Conservation (phyloP, 75 land plant species). For the Cupressus sempervirens region DNA sequence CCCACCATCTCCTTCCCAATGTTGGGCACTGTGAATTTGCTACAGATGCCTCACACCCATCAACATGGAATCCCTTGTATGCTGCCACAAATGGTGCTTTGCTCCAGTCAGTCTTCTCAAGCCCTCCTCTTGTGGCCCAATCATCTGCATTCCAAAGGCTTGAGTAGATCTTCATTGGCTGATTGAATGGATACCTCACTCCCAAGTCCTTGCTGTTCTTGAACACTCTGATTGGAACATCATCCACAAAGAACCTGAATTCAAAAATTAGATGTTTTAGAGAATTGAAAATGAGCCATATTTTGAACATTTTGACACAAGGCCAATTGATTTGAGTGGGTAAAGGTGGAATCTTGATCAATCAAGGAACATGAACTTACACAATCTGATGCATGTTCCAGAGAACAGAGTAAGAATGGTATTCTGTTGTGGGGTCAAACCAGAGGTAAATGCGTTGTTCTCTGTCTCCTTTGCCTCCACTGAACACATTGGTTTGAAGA, state of each 20-base stretch:
- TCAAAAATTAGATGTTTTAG: neutral
- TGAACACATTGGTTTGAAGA: slow-evolving; percentile 70
- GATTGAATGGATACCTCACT: slow-evolving; percentile 34
- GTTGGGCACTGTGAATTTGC: slow-evolving; percentile 30
- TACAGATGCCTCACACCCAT: slow-evolving; percentile 47
- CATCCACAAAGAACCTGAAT: slow-evolving; percentile 45
- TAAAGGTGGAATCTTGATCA: neutral
- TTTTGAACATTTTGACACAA: neutral
- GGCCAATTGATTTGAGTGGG: neutral
- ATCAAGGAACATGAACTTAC: slow-evolving; percentile 26
- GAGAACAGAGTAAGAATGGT: slow-evolving; percentile 52
- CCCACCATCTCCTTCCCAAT: slow-evolving; percentile 45
- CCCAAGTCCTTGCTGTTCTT: slow-evolving; percentile 44
- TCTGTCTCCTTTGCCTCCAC: slow-evolving; percentile 61
- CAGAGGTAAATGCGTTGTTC: slow-evolving; percentile 74
- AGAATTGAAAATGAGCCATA: neutral
- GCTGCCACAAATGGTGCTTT: slow-evolving; percentile 38
- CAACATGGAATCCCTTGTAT: slow-evolving; percentile 33
- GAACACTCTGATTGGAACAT: slow-evolving; percentile 44
- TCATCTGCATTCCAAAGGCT: slow-evolving; percentile 59
- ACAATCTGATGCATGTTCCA: slow-evolving; percentile 62
- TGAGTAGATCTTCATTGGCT: slow-evolving; percentile 51
- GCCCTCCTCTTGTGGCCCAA: slow-evolving; percentile 55
- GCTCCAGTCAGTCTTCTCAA: slow-evolving; percentile 47
- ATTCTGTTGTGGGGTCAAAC: slow-evolving; percentile 69